Conservation (phyloP, 1,284 basidiomycete genomes). For the Takashimella koratensis region DNA sequence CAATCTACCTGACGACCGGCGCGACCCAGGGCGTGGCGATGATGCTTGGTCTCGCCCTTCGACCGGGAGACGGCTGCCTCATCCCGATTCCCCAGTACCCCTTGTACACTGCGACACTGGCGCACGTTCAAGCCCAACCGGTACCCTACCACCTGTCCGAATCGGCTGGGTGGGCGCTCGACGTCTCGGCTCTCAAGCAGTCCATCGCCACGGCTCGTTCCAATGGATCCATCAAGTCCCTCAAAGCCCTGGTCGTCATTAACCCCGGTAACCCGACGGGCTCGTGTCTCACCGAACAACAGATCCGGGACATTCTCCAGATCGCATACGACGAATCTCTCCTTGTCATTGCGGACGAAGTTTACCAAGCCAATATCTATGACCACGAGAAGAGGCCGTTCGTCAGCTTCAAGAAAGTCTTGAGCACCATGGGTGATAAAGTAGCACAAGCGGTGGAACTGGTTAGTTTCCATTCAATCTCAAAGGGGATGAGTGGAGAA, state of each 20-base stretch:
- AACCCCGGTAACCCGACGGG: conserved; percentile 94
- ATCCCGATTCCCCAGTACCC: conserved; percentile 98
- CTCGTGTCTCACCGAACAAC: conserved; percentile 64
- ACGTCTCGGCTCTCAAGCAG: conserved; percentile 61
- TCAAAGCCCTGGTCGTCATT: conserved; percentile 83
- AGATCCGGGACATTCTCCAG: conserved; percentile 66
- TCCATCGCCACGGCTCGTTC: conserved; percentile 63
- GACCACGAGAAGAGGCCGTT: conserved; percentile 60
- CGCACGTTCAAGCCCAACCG: conserved; percentile 69
- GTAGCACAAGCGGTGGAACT: conserved; percentile 57
- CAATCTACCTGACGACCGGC: conserved; percentile 88
- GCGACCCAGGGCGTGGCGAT: conserved; percentile 88
- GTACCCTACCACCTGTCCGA: conserved; percentile 85
- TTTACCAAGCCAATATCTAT: conserved; percentile 87
- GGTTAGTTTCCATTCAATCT: conserved; percentile 87
- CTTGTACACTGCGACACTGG: conserved; percentile 85
- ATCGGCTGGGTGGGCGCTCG: conserved; percentile 72
- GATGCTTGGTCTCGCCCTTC: conserved; percentile 54
- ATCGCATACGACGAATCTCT: conserved; percentile 76
- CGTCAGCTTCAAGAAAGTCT: conserved; percentile 80
- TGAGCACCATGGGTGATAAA: conserved; percentile 57
- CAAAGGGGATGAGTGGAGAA: conserved; percentile 85
- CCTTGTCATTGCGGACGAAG: conserved; percentile 84
- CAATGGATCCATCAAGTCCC: conserved; percentile 55
- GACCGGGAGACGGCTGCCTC: conserved; percentile 18